Base-by-base conservation (phyloP, 2,329 filamentous ascomycete species). In the Eutypa lata region DNA sequence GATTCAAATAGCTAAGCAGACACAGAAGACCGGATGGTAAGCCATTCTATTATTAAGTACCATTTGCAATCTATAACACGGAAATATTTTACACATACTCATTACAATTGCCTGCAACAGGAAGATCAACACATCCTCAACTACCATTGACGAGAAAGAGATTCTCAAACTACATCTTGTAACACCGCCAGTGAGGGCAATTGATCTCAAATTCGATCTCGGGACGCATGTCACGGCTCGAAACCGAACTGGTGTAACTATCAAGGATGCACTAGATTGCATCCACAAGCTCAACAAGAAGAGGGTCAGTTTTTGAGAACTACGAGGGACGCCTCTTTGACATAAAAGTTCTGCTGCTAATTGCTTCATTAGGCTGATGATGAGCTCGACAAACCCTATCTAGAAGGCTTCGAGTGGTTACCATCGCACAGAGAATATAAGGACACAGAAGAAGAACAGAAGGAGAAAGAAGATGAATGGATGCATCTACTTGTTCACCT, bases 251-350 rank as follows among this genome's bases (percentile, higher is more conserved):
- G 93, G 93, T 52, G 91, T 97, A 62, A 97, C 93, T 53, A 93
- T 97, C 80, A 97, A 97, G 80, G 93, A 97, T 73, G 91, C 91
- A 53, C 71, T 96, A 71, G 92, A 97, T 72, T 93, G 91, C 66
- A 97, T 97, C 75, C 81, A 96, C 81, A 97, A 96, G 80, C 84
- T 89, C 64, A 96, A 90, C 81, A 96, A 95, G 83, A 97, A 97
- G 85, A 88, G 92, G 83, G 93, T 92, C 74, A 64, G 84, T 33
- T 8, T 28, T 16, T 18, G 47, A 46, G 18, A 53, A 47, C 16
- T 35, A 24, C 6, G 6, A 50, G 51, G 45, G 54, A 63, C 26
- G 6, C 26, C 6, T 31, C 26, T 31, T 31, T 31, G 26, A 31
- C 26, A 10, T 6, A 5, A 31, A 31, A n/a, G n/a, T n/a, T 31